phyloP scores from a whole-genome alignment of 352 stramenopile genomes.

The Elongisporangium prolatum region DNA sequence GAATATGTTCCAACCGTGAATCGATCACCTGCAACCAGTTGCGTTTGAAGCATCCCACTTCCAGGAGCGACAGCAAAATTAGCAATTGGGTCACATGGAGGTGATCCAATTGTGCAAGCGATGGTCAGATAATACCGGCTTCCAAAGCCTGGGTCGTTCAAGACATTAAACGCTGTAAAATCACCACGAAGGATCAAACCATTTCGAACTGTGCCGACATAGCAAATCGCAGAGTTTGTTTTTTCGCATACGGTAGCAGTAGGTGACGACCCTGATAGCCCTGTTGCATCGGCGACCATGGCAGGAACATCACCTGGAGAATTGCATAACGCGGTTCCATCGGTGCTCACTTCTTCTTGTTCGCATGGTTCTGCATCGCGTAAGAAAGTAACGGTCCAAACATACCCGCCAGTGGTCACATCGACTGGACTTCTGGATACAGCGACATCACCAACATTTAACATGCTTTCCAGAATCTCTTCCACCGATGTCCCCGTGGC shows the following conservation, averaged over 20 bases:
- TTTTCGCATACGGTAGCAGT: constrained; percentile 24
- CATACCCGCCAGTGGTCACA: constrained; percentile 87
- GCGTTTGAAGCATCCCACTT: constrained; percentile 20
- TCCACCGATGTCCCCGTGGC: constrained; percentile 91
- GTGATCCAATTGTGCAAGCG: constrained; percentile 14
- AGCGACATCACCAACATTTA: constrained; percentile 92
- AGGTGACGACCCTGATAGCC: constrained; percentile 29
- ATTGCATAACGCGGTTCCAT: constrained; percentile 84
- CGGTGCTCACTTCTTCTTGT: constrained; percentile 44
- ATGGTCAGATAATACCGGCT: constrained; percentile 35
- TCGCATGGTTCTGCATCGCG: constrained; percentile 73
- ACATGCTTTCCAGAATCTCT: constrained; percentile 93
- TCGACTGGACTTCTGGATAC: constrained; percentile 89
- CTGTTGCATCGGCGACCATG: constrained; percentile 34
- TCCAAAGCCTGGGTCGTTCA: constrained; percentile 56
- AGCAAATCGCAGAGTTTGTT: constrained; percentile 12
- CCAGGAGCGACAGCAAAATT: constrained; percentile 25
- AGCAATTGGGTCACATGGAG: constrained; percentile 22
- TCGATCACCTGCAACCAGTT: constrained; percentile 34
- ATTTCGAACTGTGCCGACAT: constrained; percentile 20
- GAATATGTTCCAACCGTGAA: constrained; percentile 52
- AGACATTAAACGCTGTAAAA: constrained; percentile 87
- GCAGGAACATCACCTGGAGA: constrained; percentile 90
- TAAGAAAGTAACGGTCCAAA: constrained; percentile 95
- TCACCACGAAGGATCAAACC: constrained; percentile 85